Conservation (phyloP, 768 basidiomycete genomes). For the Chalciporus sphaerocephalus region DNA sequence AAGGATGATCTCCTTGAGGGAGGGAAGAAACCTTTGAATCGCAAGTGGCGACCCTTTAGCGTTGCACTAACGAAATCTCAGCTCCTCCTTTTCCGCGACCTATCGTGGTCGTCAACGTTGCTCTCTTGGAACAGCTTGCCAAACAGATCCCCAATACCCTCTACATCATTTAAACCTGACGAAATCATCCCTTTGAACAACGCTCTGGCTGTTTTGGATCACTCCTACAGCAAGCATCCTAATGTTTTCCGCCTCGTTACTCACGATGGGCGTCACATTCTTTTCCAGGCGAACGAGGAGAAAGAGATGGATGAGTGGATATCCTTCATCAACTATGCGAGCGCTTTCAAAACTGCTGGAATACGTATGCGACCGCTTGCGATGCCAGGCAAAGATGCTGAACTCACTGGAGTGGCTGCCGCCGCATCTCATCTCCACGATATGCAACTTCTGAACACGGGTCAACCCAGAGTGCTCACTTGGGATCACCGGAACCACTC, state of each 20-base stretch:
- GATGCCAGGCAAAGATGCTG: slow-evolving; percentile 65
- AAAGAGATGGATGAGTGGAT: slow-evolving; percentile 88
- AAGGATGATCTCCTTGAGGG: slow-evolving; percentile 78
- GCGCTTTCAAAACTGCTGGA: slow-evolving; percentile 82
- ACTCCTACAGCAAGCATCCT: slow-evolving; percentile 66
- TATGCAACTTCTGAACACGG: slow-evolving; percentile 37
- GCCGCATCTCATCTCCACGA: slow-evolving; percentile 81
- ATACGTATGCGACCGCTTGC: slow-evolving; percentile 74
- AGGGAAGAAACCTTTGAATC: slow-evolving; percentile 66
- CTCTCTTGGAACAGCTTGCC: slow-evolving; percentile 40
- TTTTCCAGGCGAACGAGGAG: slow-evolving; percentile 69
- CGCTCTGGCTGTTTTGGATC: slow-evolving; percentile 77
- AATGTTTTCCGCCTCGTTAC: slow-evolving; percentile 76
- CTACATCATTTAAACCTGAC: slow-evolving; percentile 66
- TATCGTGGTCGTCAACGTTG: slow-evolving; percentile 48
- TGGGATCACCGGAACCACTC: slow-evolving; percentile 43
- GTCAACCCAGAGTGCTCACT: slow-evolving; percentile 23
- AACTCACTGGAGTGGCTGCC: slow-evolving; percentile 80
- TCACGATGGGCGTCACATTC: slow-evolving; percentile 72
- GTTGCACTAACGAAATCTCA: slow-evolving; percentile 88
- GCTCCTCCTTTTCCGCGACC: slow-evolving; percentile 83
- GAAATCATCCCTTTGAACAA: slow-evolving; percentile 78
- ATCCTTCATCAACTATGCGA: slow-evolving; percentile 87
- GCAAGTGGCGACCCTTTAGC: slow-evolving; percentile 87
- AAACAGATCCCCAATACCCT: slow-evolving; percentile 36